phyloP scores from a whole-genome alignment of 129 eudicot genomes.

The Lactuca sativa region DNA sequence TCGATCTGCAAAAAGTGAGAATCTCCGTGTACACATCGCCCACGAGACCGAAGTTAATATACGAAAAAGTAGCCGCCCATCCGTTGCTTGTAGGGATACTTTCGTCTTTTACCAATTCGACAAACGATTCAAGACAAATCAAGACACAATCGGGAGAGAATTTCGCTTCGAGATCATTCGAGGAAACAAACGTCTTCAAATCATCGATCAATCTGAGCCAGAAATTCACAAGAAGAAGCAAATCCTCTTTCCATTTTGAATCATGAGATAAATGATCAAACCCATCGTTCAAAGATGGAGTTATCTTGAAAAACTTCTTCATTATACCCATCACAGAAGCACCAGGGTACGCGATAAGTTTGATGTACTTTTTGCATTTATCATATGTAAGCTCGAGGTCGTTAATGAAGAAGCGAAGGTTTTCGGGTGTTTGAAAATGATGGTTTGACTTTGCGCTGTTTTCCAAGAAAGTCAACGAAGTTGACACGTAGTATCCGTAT shows the following conservation, averaged over 20 bases:
- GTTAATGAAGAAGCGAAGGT: conserved; percentile 47
- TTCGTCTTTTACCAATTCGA: conserved; percentile 52
- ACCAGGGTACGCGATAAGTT: conserved; percentile 45
- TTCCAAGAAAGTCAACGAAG: conserved; percentile 52
- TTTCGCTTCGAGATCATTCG: conserved; percentile 40
- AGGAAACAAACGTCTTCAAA: conserved; percentile 44
- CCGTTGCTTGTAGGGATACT: conserved; percentile 56
- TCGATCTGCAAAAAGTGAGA: conserved; percentile 60
- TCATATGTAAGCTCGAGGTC: conserved; percentile 70
- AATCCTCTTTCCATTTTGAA: conserved; percentile 62
- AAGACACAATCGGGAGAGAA: conserved; percentile 45
- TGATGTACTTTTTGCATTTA: conserved; percentile 54
- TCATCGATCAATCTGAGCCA: conserved; percentile 67
- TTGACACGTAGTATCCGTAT: conserved; percentile 58
- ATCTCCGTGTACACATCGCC: conserved; percentile 47
- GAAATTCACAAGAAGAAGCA: conserved; percentile 56
- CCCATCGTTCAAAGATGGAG: conserved; percentile 40
- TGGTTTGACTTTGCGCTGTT: conserved; percentile 46
- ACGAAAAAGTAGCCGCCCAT: conserved; percentile 60
- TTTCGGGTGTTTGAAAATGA: conserved; percentile 55
- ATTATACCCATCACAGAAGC: conserved; percentile 44
- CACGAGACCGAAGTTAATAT: conserved; percentile 37
- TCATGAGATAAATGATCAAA: conserved; percentile 37
- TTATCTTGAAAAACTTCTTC: conserved; percentile 58
- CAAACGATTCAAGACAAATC: conserved; percentile 52